These are phyloP conservation scores for Ustilaginoidea virens DNA, from an alignment of 2,329 filamentous ascomycete species.

Conservation along the genomic window DNA sequence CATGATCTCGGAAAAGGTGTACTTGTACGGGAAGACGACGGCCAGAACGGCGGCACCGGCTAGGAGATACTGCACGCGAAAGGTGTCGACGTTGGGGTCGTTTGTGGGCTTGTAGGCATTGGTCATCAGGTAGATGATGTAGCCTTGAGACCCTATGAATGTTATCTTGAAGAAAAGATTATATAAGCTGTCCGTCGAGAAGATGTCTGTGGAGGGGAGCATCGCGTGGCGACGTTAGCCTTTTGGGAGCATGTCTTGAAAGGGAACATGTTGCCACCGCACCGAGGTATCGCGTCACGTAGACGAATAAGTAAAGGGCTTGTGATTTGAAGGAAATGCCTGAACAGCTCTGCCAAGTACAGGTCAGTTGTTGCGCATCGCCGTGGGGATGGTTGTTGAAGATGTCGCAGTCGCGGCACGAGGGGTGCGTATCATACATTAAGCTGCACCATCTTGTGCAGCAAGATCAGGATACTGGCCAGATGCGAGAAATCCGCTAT, in stretches of 20 bases:
- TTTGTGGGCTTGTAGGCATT: constrained; percentile 95
- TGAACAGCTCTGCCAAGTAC: constrained; percentile 60
- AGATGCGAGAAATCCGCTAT: constrained; percentile 91
- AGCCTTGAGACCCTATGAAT: constrained; percentile 79
- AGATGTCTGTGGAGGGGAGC: constrained; percentile 48
- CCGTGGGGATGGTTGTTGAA: no score
- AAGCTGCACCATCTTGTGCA: constrained; percentile 91
- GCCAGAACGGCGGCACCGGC: constrained; percentile 66
- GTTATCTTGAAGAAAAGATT: constrained; percentile 93
- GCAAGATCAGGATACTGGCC: constrained; percentile 79
- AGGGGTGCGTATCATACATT: constrained; percentile 53
- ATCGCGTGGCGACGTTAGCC: not conserved
- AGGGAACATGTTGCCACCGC: no score
- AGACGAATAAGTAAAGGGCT: constrained; percentile 85
- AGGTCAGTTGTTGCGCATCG: constrained; percentile 3
- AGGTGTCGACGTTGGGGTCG: constrained; percentile 92
- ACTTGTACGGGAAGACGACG: constrained; percentile 72
- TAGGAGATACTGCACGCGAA: constrained; percentile 89
- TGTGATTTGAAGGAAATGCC: constrained; percentile 99
- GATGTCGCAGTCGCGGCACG: no score
- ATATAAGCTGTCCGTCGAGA: constrained; percentile 73
- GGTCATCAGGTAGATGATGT: constrained; percentile 96
- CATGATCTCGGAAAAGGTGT: constrained; percentile 69
- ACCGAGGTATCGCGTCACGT: constrained; percentile 85
- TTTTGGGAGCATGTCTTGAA: constrained; percentile 11